Evolutionary conservation across 1,284 basidiomycete species (phyloP).

Genomic region (Mycocalia duriaeana): DNA sequence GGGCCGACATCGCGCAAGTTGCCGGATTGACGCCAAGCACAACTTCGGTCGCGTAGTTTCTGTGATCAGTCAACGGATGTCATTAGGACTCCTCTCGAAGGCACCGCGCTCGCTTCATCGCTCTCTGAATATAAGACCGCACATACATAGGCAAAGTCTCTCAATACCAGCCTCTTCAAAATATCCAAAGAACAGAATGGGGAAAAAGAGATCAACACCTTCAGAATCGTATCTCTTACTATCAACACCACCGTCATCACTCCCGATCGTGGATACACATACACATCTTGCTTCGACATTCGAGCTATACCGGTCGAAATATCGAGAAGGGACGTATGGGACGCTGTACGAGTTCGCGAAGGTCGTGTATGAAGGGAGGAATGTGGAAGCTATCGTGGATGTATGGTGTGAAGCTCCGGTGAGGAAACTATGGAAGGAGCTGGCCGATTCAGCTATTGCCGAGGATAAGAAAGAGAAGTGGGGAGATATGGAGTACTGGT

Average conservation of each 20-base stretch:
- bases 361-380: conserved; percentile 50
- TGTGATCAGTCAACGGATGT: not conserved
- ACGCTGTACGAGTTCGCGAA: conserved; percentile 63
- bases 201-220: conserved; percentile 31
- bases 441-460: conserved; percentile 66
- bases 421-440: conserved; percentile 53
- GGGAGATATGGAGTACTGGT: conserved; percentile 68
- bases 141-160: not conserved
- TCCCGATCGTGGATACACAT: conserved; percentile 72
- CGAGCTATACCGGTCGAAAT: conserved; percentile 52
- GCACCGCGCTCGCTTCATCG: not conserved
- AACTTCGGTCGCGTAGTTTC: too few species aligned
- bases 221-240: conserved; percentile 31
- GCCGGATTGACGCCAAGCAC: too few species aligned
- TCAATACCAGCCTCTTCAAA: not conserved
- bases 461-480: conserved; percentile 46
- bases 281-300: conserved; percentile 74
- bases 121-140: not conserved
- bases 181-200: conserved; percentile 20
- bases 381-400: conserved; percentile 66
- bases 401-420: conserved; percentile 82
- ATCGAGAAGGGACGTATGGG: conserved; percentile 45
- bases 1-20: too few species aligned
- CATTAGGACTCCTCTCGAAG: not conserved
- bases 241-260: conserved; percentile 28